Conservation (phyloP, 1,284 basidiomycete genomes). For the Amylostereum areolatum region DNA sequence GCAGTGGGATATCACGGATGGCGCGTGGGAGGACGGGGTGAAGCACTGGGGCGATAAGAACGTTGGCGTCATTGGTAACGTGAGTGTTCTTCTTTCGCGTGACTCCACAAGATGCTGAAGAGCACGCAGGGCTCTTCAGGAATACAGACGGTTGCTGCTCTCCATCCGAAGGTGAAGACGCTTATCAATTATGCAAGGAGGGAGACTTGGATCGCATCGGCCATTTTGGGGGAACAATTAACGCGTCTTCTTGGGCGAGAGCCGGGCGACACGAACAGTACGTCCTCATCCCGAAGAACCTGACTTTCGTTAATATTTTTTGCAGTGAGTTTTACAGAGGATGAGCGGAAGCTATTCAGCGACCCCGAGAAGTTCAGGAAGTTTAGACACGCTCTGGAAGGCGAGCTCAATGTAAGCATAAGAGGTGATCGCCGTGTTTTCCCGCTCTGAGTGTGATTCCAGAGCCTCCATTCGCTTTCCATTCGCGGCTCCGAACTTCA, state of each 20-base stretch:
- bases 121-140: conserved; percentile 53
- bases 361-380: conserved; percentile 43
- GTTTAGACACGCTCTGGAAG: conserved; percentile 47
- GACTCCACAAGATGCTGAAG: neutral
- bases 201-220: conserved; percentile 53
- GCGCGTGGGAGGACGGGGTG: conserved; percentile 40
- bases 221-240: conserved; percentile 38
- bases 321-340: too few relatives aligned
- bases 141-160: conserved; percentile 54
- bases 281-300: conserved; percentile 10
- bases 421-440: too few relatives aligned
- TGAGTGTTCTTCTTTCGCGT: conserved; percentile 21
- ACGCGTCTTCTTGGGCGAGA: conserved; percentile 31
- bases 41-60: conserved; percentile 47
- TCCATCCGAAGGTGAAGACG: conserved; percentile 47
- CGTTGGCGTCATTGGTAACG: conserved; percentile 57
- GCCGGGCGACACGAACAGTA: conserved; percentile 35
- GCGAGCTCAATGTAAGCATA: conserved; percentile 43
- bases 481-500: conserved; percentile 33
- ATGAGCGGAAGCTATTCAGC: conserved; percentile 28
- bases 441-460: neutral
- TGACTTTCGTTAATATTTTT: too few relatives aligned
- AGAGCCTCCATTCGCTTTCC: neutral
- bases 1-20: conserved; percentile 43
- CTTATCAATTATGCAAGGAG: conserved; percentile 56